Base-by-base conservation (phyloP, 1,284 basidiomycete genomes). In the Ceratobasidium sp. region DNA sequence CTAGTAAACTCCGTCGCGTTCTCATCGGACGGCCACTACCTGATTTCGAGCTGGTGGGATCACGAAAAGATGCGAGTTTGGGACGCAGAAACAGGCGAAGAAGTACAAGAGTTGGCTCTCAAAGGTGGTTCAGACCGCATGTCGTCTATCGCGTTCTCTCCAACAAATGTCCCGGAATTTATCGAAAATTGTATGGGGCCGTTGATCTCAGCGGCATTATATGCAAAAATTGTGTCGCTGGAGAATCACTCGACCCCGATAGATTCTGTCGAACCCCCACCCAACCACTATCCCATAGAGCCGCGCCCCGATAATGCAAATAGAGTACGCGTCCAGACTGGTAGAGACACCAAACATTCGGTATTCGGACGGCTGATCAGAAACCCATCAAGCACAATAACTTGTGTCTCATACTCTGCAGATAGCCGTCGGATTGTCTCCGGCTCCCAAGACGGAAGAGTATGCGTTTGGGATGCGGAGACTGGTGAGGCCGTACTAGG, bases 1-100 rank as follows among this genome's bases (percentile, higher is more conserved):
- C 1, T 7, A 20, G 76, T 77, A 20, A 5, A 11, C 53, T 76
- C 35, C 42, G 58, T 77, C 26, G 65, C 64, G 13, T 78, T 77
- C 53, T 76, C 66, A 17, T 35, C 76, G 11, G 67, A 77, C 64
- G n/a, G 53, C 26, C 47, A 23, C n/a, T 39, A 53, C 11, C 26
- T 69, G 8, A 51, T 51, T 23, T 69, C 67, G 28, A 51, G 67
- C 11, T 51, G 51, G 3, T n/a, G n/a, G n/a, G 5, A 23, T 8
- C 51, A 69, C 35, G 33, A 54, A 6, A 56, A 49, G 28, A 35
- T 69, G 28, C 67, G 49, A 11, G 15, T 69, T 20, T 69, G 67
- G 51, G 39, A 54, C 53, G 65, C 39, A 1, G 31, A 26, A 23
- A 77, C 60, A 11, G 73, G 64, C 28, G 47, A 61, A 20, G 31